Conservation (phyloP, 139 green algal species). For the Asterochloris sp. region DNA sequence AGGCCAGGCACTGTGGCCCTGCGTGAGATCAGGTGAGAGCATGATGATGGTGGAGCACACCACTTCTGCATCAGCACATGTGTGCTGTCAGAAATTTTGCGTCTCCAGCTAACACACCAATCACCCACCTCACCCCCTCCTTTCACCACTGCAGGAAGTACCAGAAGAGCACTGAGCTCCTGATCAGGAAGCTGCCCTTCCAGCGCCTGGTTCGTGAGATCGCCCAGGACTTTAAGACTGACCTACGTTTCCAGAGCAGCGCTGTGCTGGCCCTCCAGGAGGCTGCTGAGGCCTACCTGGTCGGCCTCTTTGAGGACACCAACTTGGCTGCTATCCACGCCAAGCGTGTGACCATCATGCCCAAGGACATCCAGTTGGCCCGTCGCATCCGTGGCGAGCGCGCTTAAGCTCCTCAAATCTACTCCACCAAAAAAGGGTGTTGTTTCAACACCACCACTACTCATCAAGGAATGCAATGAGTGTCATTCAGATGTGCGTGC, state of each 20-base stretch:
- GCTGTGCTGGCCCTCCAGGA: slow-evolving; percentile 96
- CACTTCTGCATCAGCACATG: too few relatives aligned
- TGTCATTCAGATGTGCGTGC: not conserved
- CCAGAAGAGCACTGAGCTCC: slow-evolving; percentile 91
- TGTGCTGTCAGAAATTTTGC: too few relatives aligned
- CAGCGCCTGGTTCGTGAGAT: slow-evolving; percentile 98
- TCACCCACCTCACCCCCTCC: too few relatives aligned
- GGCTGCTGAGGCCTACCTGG: slow-evolving; percentile 96
- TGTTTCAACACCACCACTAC: slow-evolving; percentile 11
- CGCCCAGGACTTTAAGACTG: slow-evolving; percentile 99
- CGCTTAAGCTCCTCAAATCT: not conserved
- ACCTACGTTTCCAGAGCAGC: slow-evolving; percentile 96
- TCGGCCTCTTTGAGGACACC: slow-evolving; percentile 98
- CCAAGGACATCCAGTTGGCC: slow-evolving; percentile 67
- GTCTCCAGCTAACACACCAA: too few relatives aligned
- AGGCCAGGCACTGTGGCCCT: slow-evolving; percentile 86
- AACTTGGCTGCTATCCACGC: slow-evolving; percentile 96
- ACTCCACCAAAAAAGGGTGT: not conserved
- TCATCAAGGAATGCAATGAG: not conserved
- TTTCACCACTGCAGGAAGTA: slow-evolving; percentile 72
- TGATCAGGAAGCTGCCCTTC: slow-evolving; percentile 97
- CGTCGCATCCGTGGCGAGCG: slow-evolving; percentile 44
- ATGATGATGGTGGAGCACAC: too few relatives aligned
- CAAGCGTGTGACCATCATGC: slow-evolving; percentile 85
- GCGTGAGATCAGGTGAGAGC: slow-evolving; percentile 67